phyloP scores from a whole-genome alignment of 2,329 filamentous ascomycete genomes.

The Penicillium sp. region DNA sequence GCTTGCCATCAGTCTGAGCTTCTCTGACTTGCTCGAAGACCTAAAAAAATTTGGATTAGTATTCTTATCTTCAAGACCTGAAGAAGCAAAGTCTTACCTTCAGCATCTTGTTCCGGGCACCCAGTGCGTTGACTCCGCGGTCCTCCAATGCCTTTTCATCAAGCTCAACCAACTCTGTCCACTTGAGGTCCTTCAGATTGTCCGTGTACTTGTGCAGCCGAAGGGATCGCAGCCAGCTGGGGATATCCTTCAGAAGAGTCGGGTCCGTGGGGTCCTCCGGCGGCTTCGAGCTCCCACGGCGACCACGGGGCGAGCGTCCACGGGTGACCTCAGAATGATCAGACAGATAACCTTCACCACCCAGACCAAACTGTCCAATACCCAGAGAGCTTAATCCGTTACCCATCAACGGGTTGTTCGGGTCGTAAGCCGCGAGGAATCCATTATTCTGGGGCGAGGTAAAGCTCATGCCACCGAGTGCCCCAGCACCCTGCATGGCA shows the following conservation, averaged over 20 bases:
- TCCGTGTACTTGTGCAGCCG: constrained; percentile 98
- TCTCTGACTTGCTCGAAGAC: constrained; percentile 95
- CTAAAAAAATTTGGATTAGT: constrained; percentile 37
- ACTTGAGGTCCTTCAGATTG: constrained; percentile 94
- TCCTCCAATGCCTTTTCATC: constrained; percentile 92
- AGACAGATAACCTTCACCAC: constrained; percentile 81
- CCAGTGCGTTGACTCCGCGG: constrained; percentile 89
- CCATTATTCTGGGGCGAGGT: constrained; percentile 91
- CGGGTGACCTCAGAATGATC: constrained; percentile 90
- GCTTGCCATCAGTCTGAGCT: constrained; percentile 71
- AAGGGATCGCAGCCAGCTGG: constrained; percentile 90
- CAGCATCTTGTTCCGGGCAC: constrained; percentile 93
- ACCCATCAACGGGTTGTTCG: constrained; percentile 67
- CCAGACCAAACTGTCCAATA: constrained; percentile 69
- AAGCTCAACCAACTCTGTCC: constrained; percentile 87
- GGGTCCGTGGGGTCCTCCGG: constrained; percentile 96
- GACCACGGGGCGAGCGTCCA: constrained; percentile 86
- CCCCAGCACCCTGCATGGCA: constrained; percentile 64
- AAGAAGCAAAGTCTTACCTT: constrained; percentile 62
- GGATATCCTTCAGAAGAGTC: constrained; percentile 87
- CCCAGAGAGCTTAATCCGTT: constrained; percentile 70
- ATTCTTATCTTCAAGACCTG: constrained; percentile 27
- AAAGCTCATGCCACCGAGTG: constrained; percentile 67
- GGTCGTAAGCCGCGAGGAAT: constrained; percentile 84
- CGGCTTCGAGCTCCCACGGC: constrained; percentile 92